Evolutionary conservation across 2,329 filamentous ascomycete species (phyloP).

Genomic region (Pyricularia sp.): DNA sequence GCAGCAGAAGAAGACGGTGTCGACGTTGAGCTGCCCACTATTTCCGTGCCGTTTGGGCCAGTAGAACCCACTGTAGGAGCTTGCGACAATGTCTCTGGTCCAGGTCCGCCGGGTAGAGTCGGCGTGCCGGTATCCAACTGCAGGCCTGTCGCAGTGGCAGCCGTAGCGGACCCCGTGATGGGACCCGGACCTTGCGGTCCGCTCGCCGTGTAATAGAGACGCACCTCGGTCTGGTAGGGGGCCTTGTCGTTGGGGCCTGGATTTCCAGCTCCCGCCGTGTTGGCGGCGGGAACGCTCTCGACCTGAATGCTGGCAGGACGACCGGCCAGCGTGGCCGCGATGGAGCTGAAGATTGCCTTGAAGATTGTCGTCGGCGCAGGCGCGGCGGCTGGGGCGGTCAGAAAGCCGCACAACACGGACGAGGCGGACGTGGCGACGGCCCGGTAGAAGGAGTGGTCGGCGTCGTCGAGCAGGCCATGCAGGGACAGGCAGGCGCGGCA

Average conservation of each 20-base stretch:
- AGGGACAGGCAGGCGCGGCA: conserved; percentile 26
- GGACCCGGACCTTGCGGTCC: conserved; percentile 16
- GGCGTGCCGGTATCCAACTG: conserved; percentile 7
- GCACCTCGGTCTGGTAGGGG: conserved; percentile 22
- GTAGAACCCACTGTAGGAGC: neutral
- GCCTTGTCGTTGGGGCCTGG: conserved; percentile 14
- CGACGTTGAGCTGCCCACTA: neutral
- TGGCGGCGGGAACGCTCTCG: conserved; percentile 12
- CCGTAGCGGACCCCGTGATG: conserved; percentile 26
- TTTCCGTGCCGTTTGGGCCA: neutral
- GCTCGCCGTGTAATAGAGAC: conserved; percentile 25
- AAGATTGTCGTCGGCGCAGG: conserved; percentile 21
- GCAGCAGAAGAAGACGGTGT: neutral
- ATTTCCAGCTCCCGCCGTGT: conserved; percentile 2
- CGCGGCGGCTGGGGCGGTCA: conserved; percentile 9
- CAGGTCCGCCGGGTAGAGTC: neutral
- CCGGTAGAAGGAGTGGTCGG: conserved; percentile 18
- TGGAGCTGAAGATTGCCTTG: conserved; percentile 19
- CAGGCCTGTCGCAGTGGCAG: conserved; percentile 18
- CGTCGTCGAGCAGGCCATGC: conserved; percentile 24
- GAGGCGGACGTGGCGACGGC: conserved; percentile 21
- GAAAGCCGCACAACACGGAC: conserved; percentile 18
- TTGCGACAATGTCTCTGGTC: neutral
- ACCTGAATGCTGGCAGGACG: conserved; percentile 9
- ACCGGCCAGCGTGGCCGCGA: conserved; percentile 12